Conservation (phyloP, 306 rosid genomes). For the Luffa acutangula region DNA sequence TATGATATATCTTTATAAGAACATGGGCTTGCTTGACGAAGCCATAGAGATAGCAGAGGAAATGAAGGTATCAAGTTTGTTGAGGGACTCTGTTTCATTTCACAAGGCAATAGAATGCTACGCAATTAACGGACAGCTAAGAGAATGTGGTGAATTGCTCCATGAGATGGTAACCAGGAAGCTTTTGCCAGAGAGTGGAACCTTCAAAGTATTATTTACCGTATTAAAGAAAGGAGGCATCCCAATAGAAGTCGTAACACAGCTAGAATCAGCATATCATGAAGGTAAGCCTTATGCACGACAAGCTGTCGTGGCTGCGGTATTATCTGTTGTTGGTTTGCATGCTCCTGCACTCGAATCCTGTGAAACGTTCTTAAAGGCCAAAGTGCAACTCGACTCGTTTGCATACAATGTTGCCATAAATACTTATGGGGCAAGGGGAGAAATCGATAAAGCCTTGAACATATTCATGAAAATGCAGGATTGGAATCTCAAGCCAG, state of each 20-base stretch:
- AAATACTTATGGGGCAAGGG: conserved; percentile 55
- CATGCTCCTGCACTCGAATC: conserved; percentile 59
- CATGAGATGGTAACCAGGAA: conserved; percentile 66
- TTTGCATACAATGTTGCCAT: conserved; percentile 58
- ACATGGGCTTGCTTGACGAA: conserved; percentile 50
- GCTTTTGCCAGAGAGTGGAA: conserved; percentile 50
- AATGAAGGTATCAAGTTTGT: conserved; percentile 62
- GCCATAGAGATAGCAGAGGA: conserved; percentile 79
- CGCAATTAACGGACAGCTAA: conserved; percentile 47
- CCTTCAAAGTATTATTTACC: conserved; percentile 53
- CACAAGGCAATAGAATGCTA: conserved; percentile 64
- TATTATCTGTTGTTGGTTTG: conserved; percentile 71
- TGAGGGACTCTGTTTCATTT: conserved; percentile 61
- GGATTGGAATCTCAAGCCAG: conserved; percentile 52
- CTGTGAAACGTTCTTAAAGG: conserved; percentile 35
- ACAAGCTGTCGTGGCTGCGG: conserved; percentile 43
- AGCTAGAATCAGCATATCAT: conserved; percentile 55
- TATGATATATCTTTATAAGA: conserved; percentile 72
- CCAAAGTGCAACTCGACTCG: conserved; percentile 47
- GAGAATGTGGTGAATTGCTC: conserved; percentile 62
- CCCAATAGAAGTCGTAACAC: conserved; percentile 62
- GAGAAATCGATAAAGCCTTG: conserved; percentile 53
- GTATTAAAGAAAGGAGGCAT: conserved; percentile 63
- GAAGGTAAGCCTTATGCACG: conserved; percentile 67
- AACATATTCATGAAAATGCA: conserved; percentile 71